phyloP scores from a whole-genome alignment of 2,329 filamentous ascomycete species.

The Aspergillus arachidicola region DNA sequence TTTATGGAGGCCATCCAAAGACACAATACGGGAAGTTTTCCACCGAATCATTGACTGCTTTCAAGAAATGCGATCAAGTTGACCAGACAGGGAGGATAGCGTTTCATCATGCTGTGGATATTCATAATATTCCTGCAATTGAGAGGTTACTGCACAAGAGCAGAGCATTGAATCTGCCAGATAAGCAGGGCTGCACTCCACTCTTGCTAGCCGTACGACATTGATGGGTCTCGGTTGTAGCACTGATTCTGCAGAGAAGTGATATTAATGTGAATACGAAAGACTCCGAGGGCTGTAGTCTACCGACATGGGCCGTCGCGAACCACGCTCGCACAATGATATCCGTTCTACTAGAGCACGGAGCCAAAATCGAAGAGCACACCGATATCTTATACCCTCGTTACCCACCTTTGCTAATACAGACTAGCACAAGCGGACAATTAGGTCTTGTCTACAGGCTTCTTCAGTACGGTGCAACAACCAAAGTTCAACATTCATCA shows the following conservation, averaged over 20 bases:
- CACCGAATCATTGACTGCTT: background rate
- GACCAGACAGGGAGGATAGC: background rate
- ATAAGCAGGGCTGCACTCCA: background rate
- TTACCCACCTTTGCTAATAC: background rate
- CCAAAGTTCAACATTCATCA: background rate
- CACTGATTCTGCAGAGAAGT: background rate
- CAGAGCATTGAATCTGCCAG: background rate
- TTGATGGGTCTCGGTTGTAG: background rate
- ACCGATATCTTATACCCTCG: background rate
- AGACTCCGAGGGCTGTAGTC: background rate
- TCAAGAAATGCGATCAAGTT: background rate
- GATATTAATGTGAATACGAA: background rate
- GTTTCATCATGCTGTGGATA: background rate
- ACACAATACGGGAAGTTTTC: background rate
- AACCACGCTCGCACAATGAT: background rate
- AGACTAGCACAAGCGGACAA: background rate
- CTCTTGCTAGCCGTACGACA: background rate
- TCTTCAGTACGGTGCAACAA: background rate
- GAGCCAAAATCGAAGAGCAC: background rate
- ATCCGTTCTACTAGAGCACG: background rate
- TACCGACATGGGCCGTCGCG: conserved; percentile 5
- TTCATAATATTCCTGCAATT: background rate
- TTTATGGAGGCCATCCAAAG: background rate
- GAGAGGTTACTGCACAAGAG: background rate
- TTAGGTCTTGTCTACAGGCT: background rate